Base-by-base conservation (phyloP, 805 yeast genomes). In the Tetrapisispora iriomotensis region DNA sequence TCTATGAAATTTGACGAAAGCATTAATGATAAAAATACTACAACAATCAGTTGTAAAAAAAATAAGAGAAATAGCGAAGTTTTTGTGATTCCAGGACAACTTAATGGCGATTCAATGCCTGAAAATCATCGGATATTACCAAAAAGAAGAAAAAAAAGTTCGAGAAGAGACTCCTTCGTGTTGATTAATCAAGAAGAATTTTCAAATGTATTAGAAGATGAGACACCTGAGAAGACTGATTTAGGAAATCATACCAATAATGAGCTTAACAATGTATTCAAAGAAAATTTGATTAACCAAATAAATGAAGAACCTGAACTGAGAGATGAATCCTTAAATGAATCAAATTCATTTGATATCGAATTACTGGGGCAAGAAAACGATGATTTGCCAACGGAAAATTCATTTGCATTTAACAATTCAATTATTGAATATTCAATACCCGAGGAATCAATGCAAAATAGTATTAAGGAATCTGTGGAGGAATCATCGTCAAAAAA, bases 151-250 rank as follows among this genome's bases (percentile, higher is more conserved):
- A 56, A 67, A 18, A 66, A 60, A 42, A 61, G 65, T 40, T 55
- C 64, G 5, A 54, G 71, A 47, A 60, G 71, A 45, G 67, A 66
- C 40, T 65, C 70, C 2, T 58, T 66, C 34, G 62, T 62, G 44
- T 48, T 62, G 19, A 27, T 29, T 18, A 18, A 23, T 34, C 29
- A 34, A 14, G 20, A 34, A 26, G 36, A 34, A 34, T 25, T 34
- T 34, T 25, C 22, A 25, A 2, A 9, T 2, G 18, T 3, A 14
- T 7, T 10, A 7, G 23, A 24, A 34, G 40, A 4, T 39, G 40
- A 24, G 6, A 22, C 9, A 27, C 36, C 30, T 31, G 25, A 31
- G 3, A 18, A n/a, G 8, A 34, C 15, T 5, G 19, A 26, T 17
- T 6, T 19, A 9, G 23, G 19, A 19, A 17, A 29, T 36, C 19